Conservation (phyloP, 1,284 basidiomycete genomes). For the Rhodotorula mucilaginosa region DNA sequence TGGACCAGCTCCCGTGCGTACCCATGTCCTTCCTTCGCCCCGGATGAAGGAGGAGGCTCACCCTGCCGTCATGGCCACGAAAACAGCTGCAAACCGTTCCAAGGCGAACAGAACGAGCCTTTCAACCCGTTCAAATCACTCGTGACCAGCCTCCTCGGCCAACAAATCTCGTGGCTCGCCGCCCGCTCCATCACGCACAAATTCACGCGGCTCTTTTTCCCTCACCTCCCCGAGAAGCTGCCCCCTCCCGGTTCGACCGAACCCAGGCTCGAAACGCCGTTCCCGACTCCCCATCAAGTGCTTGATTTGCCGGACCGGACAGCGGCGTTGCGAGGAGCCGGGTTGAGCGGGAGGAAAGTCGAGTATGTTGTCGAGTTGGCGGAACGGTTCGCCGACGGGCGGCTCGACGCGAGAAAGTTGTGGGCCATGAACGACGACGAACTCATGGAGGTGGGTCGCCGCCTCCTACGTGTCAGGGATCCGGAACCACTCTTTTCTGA, state of each 20-base stretch:
- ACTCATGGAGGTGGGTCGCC: constrained; percentile 54
- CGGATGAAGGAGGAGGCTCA: constrained; percentile 7
- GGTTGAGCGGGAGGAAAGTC: constrained; percentile 74
- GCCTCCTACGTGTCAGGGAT: no score
- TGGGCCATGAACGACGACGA: constrained; percentile 68
- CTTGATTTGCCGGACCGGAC: constrained; percentile 54
- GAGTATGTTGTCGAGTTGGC: constrained; percentile 81
- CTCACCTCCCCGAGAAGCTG: constrained; percentile 65
- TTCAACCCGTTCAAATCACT: constrained; percentile 69
- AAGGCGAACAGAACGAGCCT: constrained; percentile 56
- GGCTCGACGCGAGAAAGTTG: constrained; percentile 69
- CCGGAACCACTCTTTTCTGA: neutral
- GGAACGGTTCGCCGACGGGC: constrained; percentile 69
- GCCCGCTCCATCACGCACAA: constrained; percentile 80
- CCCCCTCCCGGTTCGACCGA: constrained; percentile 15
- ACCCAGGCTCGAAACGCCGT: constrained; percentile 51
- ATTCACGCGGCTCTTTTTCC: constrained; percentile 73
- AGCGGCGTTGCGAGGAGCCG: constrained; percentile 63
- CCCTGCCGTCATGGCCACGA: no score
- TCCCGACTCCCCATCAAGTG: constrained; percentile 70
- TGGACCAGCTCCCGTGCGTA: constrained; percentile 47
- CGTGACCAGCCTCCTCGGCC: constrained; percentile 60
- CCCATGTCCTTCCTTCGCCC: constrained; percentile 43
- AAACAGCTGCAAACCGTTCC: constrained; percentile 65
- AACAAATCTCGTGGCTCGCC: constrained; percentile 85